These are phyloP conservation scores for Micractinium sp. DNA, from an alignment of 139 green algal species.

Conservation along the genomic window DNA sequence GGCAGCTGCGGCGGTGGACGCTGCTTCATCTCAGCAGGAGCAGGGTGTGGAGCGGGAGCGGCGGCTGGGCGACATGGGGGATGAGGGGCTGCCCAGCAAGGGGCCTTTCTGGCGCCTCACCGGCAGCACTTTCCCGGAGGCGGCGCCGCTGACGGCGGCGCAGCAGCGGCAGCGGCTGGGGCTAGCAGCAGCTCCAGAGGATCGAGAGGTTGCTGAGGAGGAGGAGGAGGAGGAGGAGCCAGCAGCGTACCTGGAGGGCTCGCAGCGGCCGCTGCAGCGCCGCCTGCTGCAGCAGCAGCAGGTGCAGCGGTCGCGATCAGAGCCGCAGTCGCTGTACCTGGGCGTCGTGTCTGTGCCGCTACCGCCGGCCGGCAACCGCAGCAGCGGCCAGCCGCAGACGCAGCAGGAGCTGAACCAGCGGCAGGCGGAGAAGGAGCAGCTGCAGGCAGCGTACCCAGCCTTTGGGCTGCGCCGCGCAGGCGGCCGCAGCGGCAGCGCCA, in stretches of 20 bases:
- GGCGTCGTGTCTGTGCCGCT: conserved; percentile 51
- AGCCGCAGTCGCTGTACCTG: conserved; percentile 45
- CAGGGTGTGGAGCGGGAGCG: not conserved
- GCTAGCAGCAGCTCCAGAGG: not conserved
- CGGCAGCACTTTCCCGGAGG: conserved; percentile 33
- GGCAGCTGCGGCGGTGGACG: not conserved
- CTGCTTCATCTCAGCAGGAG: not conserved
- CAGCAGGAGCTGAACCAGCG: conserved; percentile 38
- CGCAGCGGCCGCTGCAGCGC: not conserved
- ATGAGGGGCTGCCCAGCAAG: conserved; percentile 37
- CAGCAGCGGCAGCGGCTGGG: conserved; percentile 21
- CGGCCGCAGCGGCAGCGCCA: not conserved
- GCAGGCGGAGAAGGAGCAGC: conserved; percentile 38
- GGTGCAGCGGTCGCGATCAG: not conserved
- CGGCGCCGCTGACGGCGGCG: conserved; percentile 32
- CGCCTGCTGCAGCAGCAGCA: not conserved
- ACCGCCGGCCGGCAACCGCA: conserved; percentile 35
- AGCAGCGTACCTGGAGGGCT: not conserved
- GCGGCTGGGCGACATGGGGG: not conserved
- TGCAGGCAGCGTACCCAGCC: conserved; percentile 37
- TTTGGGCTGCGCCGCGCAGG: conserved; percentile 22
- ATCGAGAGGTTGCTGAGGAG: not conserved
- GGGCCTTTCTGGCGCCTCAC: conserved; percentile 42
- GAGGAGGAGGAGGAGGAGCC: not conserved
- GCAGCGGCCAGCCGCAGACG: not conserved